Base-by-base conservation (phyloP, 306 rosid genomes). In the Gastrolobium bilobum region DNA sequence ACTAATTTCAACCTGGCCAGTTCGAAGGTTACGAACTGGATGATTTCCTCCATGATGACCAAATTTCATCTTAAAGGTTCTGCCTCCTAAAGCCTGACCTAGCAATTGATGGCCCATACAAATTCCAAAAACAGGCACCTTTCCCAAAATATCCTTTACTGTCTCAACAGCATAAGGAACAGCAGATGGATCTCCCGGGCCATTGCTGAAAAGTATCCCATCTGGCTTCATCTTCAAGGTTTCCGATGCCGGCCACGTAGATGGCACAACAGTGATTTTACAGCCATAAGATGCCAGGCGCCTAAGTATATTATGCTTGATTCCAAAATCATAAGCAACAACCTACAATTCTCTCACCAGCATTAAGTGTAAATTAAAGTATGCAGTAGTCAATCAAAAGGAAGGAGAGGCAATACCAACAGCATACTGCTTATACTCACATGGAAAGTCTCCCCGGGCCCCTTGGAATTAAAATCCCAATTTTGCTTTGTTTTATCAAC, bases 21-120 rank as follows among this genome's bases (percentile, higher is more conserved):
- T 85, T 39, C 73, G 71, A 81, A 91, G 89, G 84, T 93, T 91
- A 53, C 97, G 93, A 42, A 95, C 98, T 0, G 99, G 99, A 74
- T 95, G 99, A 83, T 95, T 95, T 84, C 99, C 99, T 71, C 99
- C 99, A 20, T 95, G 99, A 79, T 93, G 99, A 81, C 98, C 99
- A 56, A 93, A 95, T 80, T 95, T 95, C 99, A 95, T 95, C 82
- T 95, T 95, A 73, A 87, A 93, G 76, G 99, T 95, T 77, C 84
- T 90, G 63, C 97, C 99, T 34, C 99, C 99, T 74, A 95, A 82
- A 61, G 99, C 99, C 86, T 91, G 97, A 70, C 99, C 99, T 56
- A 93, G 87, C 83, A 95, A 78, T 83, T 95, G 99, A 84, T 95
- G 98, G 34, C 99, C 99, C 99, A 95, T 95, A 88, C 99, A 95